Evolutionary conservation across 345 rosid species (phyloP).

Genomic region (Salix caprea): DNA sequence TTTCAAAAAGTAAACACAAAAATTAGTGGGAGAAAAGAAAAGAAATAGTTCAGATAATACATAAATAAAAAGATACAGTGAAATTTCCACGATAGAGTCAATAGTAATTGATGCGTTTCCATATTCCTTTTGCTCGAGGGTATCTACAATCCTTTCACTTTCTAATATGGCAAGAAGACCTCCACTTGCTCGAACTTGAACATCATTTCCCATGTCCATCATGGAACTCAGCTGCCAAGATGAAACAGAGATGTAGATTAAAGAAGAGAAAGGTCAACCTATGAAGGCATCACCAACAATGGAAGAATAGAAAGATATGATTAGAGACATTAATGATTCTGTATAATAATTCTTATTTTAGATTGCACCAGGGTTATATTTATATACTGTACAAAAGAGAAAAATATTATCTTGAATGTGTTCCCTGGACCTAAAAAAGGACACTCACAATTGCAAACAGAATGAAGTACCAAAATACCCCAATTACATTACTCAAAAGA

Average conservation of each 20-base stretch:
- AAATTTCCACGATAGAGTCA: conserved; percentile 70
- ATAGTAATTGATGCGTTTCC: conserved; percentile 75
- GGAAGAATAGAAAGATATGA: not conserved
- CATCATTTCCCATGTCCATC: conserved; percentile 93
- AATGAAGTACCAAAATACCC: too few relatives aligned
- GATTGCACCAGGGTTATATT: too few relatives aligned
- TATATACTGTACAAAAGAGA: too few relatives aligned
- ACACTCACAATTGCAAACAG: too few relatives aligned
- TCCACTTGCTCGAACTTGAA: conserved; percentile 89
- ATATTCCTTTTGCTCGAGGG: conserved; percentile 71
- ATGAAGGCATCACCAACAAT: not conserved
- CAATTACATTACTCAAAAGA: too few relatives aligned
- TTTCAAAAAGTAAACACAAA: not conserved
- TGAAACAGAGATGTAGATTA: conserved; percentile 16
- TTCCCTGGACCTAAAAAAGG: too few relatives aligned
- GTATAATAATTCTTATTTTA: too few relatives aligned
- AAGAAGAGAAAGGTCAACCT: not conserved
- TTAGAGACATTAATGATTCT: not conserved
- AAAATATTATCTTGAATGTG: too few relatives aligned
- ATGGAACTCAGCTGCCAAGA: conserved; percentile 72
- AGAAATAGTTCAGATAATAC: conserved; percentile 1
- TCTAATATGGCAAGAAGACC: conserved; percentile 96
- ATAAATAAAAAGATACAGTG: conserved; percentile 59
- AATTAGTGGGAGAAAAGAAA: not conserved
- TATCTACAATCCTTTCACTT: conserved; percentile 81